phyloP scores from a whole-genome alignment of 2,329 filamentous ascomycete genomes.

The Thermothelomyces thermophilus region DNA sequence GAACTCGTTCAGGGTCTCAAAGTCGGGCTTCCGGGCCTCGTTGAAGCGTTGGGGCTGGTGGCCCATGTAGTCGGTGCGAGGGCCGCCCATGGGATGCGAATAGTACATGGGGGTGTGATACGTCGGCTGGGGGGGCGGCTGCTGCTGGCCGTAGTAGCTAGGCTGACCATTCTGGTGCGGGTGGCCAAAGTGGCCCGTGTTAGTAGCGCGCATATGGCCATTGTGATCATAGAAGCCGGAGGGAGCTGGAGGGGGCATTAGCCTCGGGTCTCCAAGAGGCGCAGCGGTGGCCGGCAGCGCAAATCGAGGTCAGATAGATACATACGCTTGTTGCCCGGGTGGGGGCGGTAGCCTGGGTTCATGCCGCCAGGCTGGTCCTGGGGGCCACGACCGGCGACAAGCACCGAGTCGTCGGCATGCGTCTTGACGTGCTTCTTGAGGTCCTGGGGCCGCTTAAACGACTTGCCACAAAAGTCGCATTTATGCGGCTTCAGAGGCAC shows the following conservation, averaged over 20 bases:
- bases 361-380: constrained; percentile 48
- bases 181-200: constrained; percentile 45
- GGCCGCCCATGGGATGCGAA: constrained; percentile 49
- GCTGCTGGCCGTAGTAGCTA: constrained; percentile 56
- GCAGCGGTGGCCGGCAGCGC: neutral
- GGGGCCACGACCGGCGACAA: constrained; percentile 41
- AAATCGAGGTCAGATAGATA: constrained; percentile 13
- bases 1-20: constrained; percentile 86
- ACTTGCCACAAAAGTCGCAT: constrained; percentile 97
- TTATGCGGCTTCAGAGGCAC: constrained; percentile 99
- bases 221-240: constrained; percentile 60
- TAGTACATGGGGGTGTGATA: constrained; percentile 75
- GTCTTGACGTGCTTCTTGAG: constrained; percentile 99
- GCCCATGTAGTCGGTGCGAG: constrained; percentile 55
- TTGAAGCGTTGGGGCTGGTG: constrained; percentile 44
- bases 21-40: constrained; percentile 74
- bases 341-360: constrained; percentile 46
- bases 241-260: constrained; percentile 42
- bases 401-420: constrained; percentile 88
- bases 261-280: constrained; percentile 31
- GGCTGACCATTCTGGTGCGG: constrained; percentile 50
- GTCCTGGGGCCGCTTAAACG: constrained; percentile 98
- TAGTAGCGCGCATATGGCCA: constrained; percentile 52
- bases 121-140: constrained; percentile 36
- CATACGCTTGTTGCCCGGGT: constrained; percentile 46